Evolutionary conservation across 2,329 filamentous ascomycete genomes (phyloP).

Genomic region (Fusarium nelsonii): DNA sequence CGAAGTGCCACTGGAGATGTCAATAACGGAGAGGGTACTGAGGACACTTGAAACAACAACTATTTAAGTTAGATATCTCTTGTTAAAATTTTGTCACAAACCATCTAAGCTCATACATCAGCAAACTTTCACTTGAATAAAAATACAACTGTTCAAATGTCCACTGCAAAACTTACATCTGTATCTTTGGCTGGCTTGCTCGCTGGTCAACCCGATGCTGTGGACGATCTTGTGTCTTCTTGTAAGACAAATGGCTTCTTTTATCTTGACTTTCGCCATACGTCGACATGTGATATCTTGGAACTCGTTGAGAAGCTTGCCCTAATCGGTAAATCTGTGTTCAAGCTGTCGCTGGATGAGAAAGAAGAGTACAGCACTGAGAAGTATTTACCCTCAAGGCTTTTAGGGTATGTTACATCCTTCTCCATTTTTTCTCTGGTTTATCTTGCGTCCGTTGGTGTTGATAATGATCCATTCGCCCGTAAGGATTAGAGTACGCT

Average conservation of each 20-base stretch:
- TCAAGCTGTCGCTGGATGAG: background rate
- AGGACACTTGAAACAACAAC: background rate
- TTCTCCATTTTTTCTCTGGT: background rate
- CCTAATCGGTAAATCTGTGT: background rate
- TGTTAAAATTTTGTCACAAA: too few relatives aligned
- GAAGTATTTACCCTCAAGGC: constrained; percentile 1
- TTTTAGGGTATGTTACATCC: background rate
- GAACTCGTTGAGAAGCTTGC: background rate
- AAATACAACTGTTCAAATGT: background rate
- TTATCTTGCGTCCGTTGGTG: too few relatives aligned
- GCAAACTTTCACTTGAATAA: too few relatives aligned
- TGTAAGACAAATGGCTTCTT: constrained; percentile 3
- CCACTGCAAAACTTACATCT: background rate
- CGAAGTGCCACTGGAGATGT: background rate
- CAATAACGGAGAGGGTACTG: background rate
- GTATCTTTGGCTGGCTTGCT: constrained; percentile 1
- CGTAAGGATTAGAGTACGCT: background rate
- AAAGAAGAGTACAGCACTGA: constrained; percentile 10
- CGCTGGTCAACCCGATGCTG: background rate
- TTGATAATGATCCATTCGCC: too few relatives aligned
- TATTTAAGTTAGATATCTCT: background rate
- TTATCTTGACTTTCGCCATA: constrained; percentile 1
- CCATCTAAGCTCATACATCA: background rate
- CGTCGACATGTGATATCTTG: background rate
- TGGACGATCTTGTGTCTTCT: background rate